These are phyloP conservation scores for Penicillium sp. DNA, from an alignment of 2,329 filamentous ascomycete genomes.

Conservation along the genomic window DNA sequence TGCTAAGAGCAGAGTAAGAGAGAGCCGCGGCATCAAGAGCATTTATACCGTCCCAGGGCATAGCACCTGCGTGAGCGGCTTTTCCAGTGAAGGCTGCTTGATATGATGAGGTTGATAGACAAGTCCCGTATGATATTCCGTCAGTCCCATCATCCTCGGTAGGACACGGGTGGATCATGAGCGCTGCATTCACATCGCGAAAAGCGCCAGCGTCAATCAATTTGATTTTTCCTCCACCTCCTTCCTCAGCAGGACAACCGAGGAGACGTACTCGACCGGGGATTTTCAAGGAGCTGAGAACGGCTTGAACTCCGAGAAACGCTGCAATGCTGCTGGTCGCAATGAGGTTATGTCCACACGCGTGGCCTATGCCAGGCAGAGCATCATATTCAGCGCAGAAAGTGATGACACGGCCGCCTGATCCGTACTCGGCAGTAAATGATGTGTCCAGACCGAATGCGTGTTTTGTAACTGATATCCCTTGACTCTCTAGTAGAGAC, in stretches of 20 bases:
- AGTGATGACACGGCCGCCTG: slow-evolving; percentile 5
- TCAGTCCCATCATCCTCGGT: too few relatives aligned
- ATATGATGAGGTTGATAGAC: too few relatives aligned
- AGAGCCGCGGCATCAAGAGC: too few relatives aligned
- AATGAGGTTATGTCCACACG: slow-evolving; percentile 32
- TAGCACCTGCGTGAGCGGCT: too few relatives aligned
- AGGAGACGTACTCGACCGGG: slow-evolving; percentile 15
- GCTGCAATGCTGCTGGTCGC: slow-evolving; percentile 18
- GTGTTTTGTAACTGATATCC: background rate
- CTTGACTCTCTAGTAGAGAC: background rate
- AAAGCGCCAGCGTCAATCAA: slow-evolving; percentile 20
- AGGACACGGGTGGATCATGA: too few relatives aligned
- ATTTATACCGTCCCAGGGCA: too few relatives aligned
- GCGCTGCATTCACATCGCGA: slow-evolving; percentile 7
- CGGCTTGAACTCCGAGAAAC: too few relatives aligned
- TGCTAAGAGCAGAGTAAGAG: too few relatives aligned
- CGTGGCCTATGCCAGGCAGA: slow-evolving; percentile 25
- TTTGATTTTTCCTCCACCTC: slow-evolving; percentile 21
- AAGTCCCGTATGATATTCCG: too few relatives aligned
- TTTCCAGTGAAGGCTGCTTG: too few relatives aligned
- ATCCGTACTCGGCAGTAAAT: background rate
- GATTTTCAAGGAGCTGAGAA: too few relatives aligned
- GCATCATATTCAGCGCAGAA: slow-evolving; percentile 31
- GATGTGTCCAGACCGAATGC: background rate
- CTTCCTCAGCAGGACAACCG: slow-evolving; percentile 24